These are phyloP conservation scores for Aplosporella prunicola DNA, from an alignment of 2,329 filamentous ascomycete genomes.

Conservation along the genomic window DNA sequence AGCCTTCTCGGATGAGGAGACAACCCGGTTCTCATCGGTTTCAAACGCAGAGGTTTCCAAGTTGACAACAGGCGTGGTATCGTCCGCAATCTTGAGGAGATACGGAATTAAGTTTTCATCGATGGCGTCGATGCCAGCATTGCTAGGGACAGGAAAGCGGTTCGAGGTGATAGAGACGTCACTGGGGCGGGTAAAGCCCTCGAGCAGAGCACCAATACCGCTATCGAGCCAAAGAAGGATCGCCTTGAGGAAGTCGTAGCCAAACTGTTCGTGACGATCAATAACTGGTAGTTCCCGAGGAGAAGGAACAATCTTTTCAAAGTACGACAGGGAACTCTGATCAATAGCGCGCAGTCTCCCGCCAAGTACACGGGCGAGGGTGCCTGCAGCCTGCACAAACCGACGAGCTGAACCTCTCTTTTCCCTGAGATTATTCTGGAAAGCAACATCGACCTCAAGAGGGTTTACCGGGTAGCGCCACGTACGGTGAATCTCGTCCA, in stretches of 20 bases:
- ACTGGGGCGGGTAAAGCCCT: constrained; percentile 41
- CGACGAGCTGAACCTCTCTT: constrained; percentile 48
- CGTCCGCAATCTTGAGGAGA: constrained; percentile 43
- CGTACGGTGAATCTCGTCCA: constrained; percentile 45
- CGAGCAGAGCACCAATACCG: constrained; percentile 44
- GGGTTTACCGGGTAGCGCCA: constrained; percentile 55
- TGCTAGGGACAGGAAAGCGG: constrained; percentile 44
- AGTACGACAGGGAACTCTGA: constrained; percentile 27
- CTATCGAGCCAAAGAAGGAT: constrained; percentile 54
- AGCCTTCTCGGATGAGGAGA: constrained; percentile 44
- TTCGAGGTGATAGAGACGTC: constrained; percentile 20
- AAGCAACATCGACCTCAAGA: constrained; percentile 39
- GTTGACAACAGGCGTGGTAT: constrained; percentile 42
- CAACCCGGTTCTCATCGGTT: constrained; percentile 41
- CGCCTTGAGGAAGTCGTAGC: constrained; percentile 56
- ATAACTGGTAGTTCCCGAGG: constrained; percentile 24
- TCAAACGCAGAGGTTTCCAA: constrained; percentile 51
- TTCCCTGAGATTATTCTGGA: constrained; percentile 48
- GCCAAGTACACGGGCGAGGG: constrained; percentile 47
- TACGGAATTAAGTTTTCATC: constrained; percentile 51
- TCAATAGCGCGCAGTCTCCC: constrained; percentile 40
- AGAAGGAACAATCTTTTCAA: constrained; percentile 41
- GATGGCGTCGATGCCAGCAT: constrained; percentile 43
- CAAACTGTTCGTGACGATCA: constrained; percentile 41
- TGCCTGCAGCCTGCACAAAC: constrained; percentile 54